Base-by-base conservation (phyloP, 805 yeast species). In the Metschnikowia peoriensis region DNA sequence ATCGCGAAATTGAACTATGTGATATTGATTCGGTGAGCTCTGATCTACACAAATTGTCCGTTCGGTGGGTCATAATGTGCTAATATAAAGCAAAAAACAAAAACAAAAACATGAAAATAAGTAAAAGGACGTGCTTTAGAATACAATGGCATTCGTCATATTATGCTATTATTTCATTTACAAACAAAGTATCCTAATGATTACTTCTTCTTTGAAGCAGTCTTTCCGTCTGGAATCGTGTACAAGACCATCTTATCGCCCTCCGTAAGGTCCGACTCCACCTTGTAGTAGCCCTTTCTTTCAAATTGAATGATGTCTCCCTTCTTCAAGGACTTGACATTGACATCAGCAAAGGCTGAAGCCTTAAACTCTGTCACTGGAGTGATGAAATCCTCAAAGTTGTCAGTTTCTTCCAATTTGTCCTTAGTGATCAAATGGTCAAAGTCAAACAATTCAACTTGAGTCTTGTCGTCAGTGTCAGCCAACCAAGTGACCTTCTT, bases 401-500 rank as follows among this genome's bases (percentile, higher is more conserved):
- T 84, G 70, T 93, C 98, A 61, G 86, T 96, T 67, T 93, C 98
- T 66, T 89, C 97, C 62, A 93, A 78, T 75, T 89, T 92, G 67
- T 93, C 98, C 78, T 93, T 93, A 61, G 93, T 88, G 75, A 93
- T 89, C 67, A 93, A 84, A 65, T 92, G 97, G 70, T 93, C 98
- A 64, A 93, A 93, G 71, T 89, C 97, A 57, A 88, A 88, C 58
- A 93, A 78, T 51, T 89, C 92, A 61, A 88, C 89, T 46, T 81
- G 77, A 52, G 83, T 84, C 57, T 78, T 81, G 64, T 89, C 92
- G 28, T 73, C 75, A 44, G 96, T 85, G 64, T 86, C 84, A 51
- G 97, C 94, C 67, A 93, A 81, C 98, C 98, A 93, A 45, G 97
- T 92, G 55, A 93, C 71, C 73, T 93, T 93, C 83, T 90, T 90